Evolutionary conservation across 768 basidiomycete genomes (phyloP), one percentile per base, ranked within the genome.

Genomic region (Chalciporus pseudorubinellus): DNA sequence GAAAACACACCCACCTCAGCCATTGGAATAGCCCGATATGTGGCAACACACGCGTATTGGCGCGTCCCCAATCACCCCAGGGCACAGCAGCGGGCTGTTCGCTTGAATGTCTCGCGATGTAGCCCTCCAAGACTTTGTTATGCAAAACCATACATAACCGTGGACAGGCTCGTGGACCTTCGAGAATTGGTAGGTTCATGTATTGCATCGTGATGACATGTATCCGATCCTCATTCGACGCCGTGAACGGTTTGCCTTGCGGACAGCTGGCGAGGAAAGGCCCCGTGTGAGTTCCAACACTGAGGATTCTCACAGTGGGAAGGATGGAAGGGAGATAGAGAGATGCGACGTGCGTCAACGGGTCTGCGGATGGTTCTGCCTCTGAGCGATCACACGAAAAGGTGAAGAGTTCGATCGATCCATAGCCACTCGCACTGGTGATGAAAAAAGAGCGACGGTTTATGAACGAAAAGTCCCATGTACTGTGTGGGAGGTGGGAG

Each of bases 391-490:
- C 59, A 8, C 61, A 59, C 14, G 55, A 41, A 47, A 81, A 77
- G 0, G 70, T 62, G 51, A 72, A 82, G 11, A 83, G 50, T 18
- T 74, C 62, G 48, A 83, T 68, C 1, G 70, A 51, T 5, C 81
- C 81, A 6, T 42, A 38, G 6, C 60, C 61, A 6, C 47, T 36
- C 3, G 55, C 50, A 12, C 65, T 65, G 11, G 80, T 77, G 14
- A 81, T 46, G 51, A 77, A 69, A 60, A 72, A 75, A 10, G 77
- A 70, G 3, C 74, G 69, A 10, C 64, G 62, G 4, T 73, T 71
- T 40, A 84, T 62, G 44, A 82, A 77, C 1, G 75, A 69, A 59
- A 82, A 79, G 60, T 80, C 77, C 56, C 64, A 72, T 1, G 71
- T 65, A 0, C 55, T 57, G 0, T 52, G 43, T 0, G 70, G 72